Conservation (phyloP, 176 grass and related monocot species). For the Elymus sibiricus region DNA sequence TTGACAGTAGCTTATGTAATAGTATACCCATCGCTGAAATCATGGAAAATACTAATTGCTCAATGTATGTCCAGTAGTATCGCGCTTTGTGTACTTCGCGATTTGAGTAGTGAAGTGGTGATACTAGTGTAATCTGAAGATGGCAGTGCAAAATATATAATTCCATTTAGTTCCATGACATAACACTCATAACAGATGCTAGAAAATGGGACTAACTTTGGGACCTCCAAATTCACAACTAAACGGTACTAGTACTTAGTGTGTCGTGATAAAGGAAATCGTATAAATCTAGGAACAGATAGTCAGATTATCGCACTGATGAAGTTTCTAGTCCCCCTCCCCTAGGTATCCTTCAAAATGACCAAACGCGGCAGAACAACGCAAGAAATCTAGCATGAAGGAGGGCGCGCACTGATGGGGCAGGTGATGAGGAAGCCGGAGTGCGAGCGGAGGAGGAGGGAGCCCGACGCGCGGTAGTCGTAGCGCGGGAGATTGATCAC, state of each 20-base stretch:
- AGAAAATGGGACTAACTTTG: neutral
- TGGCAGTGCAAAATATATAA: neutral
- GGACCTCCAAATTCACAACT: neutral
- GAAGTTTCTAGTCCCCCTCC: neutral
- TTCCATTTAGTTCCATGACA: neutral
- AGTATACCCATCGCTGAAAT: neutral
- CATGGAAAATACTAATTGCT: neutral
- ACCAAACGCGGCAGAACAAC: neutral
- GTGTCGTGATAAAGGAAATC: neutral
- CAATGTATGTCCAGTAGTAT: neutral
- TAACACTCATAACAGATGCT: neutral
- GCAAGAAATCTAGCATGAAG: neutral
- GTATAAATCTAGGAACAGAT: slow-evolving; percentile 6
- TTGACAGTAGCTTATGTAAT: neutral
- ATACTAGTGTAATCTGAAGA: neutral
- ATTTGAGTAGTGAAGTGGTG: neutral
- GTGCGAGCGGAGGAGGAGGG: slow-evolving; percentile 61
- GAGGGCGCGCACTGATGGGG: slow-evolving; percentile 71
- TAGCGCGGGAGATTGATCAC: slow-evolving; percentile 92
- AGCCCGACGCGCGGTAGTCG: slow-evolving; percentile 76
- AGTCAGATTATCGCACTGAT: neutral
- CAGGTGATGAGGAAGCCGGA: slow-evolving; percentile 99
- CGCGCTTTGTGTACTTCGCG: neutral
- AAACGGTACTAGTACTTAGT: neutral
- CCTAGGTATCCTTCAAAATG: neutral